phyloP scores from a whole-genome alignment of 2,329 filamentous ascomycete species.

The Cercospora citrullina region DNA sequence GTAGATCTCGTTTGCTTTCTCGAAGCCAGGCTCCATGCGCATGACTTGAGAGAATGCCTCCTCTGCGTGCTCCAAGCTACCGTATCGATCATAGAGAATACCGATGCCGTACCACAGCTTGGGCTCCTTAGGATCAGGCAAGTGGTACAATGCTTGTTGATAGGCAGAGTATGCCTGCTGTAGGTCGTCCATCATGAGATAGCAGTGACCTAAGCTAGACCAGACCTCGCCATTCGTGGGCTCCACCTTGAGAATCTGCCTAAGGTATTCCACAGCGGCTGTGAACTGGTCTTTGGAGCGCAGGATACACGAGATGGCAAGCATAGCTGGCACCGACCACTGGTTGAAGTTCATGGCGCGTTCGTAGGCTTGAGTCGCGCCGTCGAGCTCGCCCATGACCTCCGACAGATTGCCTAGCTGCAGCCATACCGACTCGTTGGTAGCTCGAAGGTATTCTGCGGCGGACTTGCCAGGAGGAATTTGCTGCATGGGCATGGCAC shows the following conservation, averaged over 20 bases:
- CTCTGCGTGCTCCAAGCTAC: constrained; percentile 93
- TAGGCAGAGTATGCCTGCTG: constrained; percentile 97
- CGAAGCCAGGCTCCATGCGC: constrained; percentile 96
- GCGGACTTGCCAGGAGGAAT: constrained; percentile 61
- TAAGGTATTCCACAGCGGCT: constrained; percentile 89
- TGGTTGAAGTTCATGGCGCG: constrained; percentile 83
- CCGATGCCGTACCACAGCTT: constrained; percentile 99
- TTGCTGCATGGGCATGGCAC: constrained; percentile 44
- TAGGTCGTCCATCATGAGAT: constrained; percentile 96
- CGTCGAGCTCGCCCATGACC: constrained; percentile 81
- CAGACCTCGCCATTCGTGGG: constrained; percentile 89
- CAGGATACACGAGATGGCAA: constrained; percentile 86
- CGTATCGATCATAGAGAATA: constrained; percentile 94
- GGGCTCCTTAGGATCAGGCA: constrained; percentile 94
- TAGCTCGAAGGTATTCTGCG: constrained; percentile 70
- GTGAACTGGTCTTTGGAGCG: constrained; percentile 91
- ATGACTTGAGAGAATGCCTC: constrained; percentile 98
- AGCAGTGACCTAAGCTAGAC: constrained; percentile 97
- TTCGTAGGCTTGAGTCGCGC: constrained; percentile 88
- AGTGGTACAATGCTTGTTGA: constrained; percentile 89
- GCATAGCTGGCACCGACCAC: constrained; percentile 88
- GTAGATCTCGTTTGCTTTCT: constrained; percentile 99
- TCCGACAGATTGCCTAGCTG: constrained; percentile 87
- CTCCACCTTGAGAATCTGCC: constrained; percentile 88
- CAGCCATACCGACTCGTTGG: constrained; percentile 90